Percentiles rank a stretch among this genome's conserved stretches.
Conservation (phyloP, 2,329 filamentous ascomycete species). For the Curvularia lunata region DNA sequence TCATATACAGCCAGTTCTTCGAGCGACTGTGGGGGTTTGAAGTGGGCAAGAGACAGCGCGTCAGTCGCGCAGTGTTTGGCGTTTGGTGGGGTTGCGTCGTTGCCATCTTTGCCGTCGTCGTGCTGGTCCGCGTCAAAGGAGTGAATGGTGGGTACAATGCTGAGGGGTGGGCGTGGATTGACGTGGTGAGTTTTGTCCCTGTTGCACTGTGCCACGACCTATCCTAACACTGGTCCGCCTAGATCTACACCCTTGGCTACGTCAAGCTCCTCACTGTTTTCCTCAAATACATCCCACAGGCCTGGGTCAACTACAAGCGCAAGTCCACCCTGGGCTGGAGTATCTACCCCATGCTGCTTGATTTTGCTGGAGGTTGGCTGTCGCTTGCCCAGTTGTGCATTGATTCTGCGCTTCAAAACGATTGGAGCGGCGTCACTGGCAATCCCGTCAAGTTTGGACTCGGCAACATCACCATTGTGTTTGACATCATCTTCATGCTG, state of each 20-base stretch:
- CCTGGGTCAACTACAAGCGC: slow-evolving; percentile 78
- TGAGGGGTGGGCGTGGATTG: slow-evolving; percentile 66
- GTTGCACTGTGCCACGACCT: slow-evolving; percentile 7
- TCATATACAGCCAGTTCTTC: slow-evolving; percentile 81
- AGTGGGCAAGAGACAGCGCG: slow-evolving; percentile 60
- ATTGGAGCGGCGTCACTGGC: slow-evolving; percentile 89
- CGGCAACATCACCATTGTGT: slow-evolving; percentile 83
- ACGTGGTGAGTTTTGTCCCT: slow-evolving; percentile 58
- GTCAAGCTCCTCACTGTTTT: slow-evolving; percentile 88
- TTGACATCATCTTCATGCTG: slow-evolving; percentile 82
- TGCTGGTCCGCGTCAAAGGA: slow-evolving; percentile 53
- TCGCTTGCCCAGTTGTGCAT: slow-evolving; percentile 82
- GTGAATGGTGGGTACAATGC: slow-evolving; percentile 56
- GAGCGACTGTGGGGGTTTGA: slow-evolving; percentile 77
- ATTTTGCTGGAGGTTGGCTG: slow-evolving; percentile 80
- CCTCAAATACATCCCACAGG: slow-evolving; percentile 83
- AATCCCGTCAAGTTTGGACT: slow-evolving; percentile 91
- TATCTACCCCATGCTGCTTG: slow-evolving; percentile 82
- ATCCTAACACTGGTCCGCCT: background rate
- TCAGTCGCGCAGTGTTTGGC: slow-evolving; percentile 68
- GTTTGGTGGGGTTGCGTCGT: slow-evolving; percentile 72
- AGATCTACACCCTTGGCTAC: slow-evolving; percentile 75
- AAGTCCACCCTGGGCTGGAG: slow-evolving; percentile 87
- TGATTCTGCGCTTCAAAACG: slow-evolving; percentile 81
- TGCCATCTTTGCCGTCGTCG: slow-evolving; percentile 63